Base-by-base conservation (phyloP, 306 rosid species). In the Lagenaria siceraria region DNA sequence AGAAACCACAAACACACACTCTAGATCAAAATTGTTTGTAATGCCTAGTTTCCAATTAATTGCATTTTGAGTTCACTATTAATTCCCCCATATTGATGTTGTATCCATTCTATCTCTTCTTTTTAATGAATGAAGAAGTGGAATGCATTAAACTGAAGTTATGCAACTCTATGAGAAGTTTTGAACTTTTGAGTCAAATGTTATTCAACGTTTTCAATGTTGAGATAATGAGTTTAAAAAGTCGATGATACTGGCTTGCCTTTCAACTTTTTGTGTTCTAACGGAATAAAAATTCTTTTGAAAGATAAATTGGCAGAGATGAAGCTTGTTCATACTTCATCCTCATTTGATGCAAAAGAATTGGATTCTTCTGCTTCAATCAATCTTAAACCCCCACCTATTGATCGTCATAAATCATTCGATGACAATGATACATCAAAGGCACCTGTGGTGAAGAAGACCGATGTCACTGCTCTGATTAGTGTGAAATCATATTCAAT, bases 341-440 rank as follows among this genome's bases (percentile, higher is more conserved):
- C 90, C 24, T 65, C 87, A 25, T 48, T 87, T 80, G 88, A 92
- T 76, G n/a, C 78, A 36, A 92, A 90, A 85, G 76, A 92, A 42
- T 90, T 89, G 80, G 91, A 88, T 68, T 29, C 89, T 62, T 54
- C 89, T 27, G 83, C 86, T 46, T 2, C 89, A 56, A 82, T 90
- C 82, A 92, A 81, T 83, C 91, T 96, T 80, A 96, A 84, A 81
- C 97, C 99, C 64, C 99, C 99, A 78, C 99, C 99, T n/a, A 77
- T 88, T 42, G 98, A 93, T 70, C 96, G 93, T 56, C 83, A 60
- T 66, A 95, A 92, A 81, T 95, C 99, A 68, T 92, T 85, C 79
- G 97, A 89, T 77, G 97, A 89, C 7, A 87, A 87, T 21, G 96
- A 90, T 43, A 51, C 90, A 83, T 78, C 87, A 35, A 87, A 84